A percentile compares a stretch with the other conserved stretches of the same genome.
phyloP scores from a whole-genome alignment of 768 basidiomycete genomes.

The Melanogaster broomeanus region DNA sequence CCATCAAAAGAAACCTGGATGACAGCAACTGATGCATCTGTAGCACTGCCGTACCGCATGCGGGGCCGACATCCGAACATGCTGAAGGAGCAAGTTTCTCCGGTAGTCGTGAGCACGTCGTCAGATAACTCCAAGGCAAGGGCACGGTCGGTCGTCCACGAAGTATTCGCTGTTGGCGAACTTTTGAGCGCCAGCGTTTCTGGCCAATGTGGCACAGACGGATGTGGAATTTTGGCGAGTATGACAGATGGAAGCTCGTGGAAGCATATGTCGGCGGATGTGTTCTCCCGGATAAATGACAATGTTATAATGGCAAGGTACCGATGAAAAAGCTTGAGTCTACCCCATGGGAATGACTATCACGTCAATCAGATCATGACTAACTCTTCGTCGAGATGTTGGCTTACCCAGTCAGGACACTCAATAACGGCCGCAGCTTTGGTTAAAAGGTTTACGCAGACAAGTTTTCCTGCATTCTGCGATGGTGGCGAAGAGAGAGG shows the following conservation, averaged over 20 bases:
- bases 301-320: conserved; percentile 9
- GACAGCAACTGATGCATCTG: conserved; percentile 1
- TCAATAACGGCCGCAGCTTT: conserved; percentile 10
- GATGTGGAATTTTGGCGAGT: conserved; percentile 4
- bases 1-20: conserved; percentile 16
- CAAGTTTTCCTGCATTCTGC: conserved; percentile 8
- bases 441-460: conserved; percentile 22
- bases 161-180: conserved; percentile 12
- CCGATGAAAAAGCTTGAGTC: conserved; percentile 14
- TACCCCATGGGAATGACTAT: conserved; percentile 11
- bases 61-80: conserved; percentile 11
- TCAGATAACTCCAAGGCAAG: conserved; percentile 15
- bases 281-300: background rate
- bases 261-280: conserved; percentile 10
- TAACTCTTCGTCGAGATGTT: background rate
- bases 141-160: conserved; percentile 11
- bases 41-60: background rate
- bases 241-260: conserved; percentile 16
- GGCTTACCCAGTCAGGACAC: conserved; percentile 19
- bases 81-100: conserved; percentile 9
- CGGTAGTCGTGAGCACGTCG: conserved; percentile 3
- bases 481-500: background rate
- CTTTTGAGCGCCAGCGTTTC: conserved; percentile 1
- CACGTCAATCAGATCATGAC: conserved; percentile 2
- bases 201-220: conserved; percentile 16